These are phyloP conservation scores for Paecilomyces variotii DNA, from an alignment of 2,329 filamentous ascomycete species.

Conservation along the genomic window DNA sequence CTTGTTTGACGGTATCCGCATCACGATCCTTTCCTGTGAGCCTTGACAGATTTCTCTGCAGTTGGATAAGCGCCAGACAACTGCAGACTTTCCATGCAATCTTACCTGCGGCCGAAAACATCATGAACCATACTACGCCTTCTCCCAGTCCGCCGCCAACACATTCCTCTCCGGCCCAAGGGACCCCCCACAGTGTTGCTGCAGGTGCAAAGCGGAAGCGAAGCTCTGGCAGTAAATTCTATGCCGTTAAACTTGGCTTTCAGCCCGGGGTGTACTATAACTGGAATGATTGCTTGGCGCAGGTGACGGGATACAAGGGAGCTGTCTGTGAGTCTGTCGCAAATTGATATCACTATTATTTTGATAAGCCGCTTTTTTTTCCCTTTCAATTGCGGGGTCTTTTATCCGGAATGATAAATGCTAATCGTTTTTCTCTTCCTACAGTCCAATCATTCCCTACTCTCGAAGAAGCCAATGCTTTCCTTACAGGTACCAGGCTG, in stretches of 20 bases:
- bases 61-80: background rate
- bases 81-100: background rate
- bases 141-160: constrained; percentile 27
- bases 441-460: constrained; percentile 73
- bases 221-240: constrained; percentile 47
- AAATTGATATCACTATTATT: background rate
- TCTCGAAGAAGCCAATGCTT: constrained; percentile 68
- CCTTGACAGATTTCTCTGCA: background rate
- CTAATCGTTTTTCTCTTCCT: background rate
- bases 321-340: constrained; percentile 54
- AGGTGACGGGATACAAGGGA: constrained; percentile 56
- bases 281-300: constrained; percentile 55
- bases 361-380: too few relatives aligned
- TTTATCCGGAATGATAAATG: background rate
- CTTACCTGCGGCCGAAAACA: constrained; percentile 4
- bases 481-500: constrained; percentile 55
- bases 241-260: constrained; percentile 54
- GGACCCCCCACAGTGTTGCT: constrained; percentile 22
- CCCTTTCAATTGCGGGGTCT: too few relatives aligned
- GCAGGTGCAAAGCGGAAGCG: constrained; percentile 51
- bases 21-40: background rate
- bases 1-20: background rate
- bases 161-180: constrained; percentile 17
- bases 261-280: constrained; percentile 56
- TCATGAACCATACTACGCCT: constrained; percentile 25